Base-by-base conservation (phyloP, 192 early-diverging fungal species). In the Umbelopsis isabellina region DNA sequence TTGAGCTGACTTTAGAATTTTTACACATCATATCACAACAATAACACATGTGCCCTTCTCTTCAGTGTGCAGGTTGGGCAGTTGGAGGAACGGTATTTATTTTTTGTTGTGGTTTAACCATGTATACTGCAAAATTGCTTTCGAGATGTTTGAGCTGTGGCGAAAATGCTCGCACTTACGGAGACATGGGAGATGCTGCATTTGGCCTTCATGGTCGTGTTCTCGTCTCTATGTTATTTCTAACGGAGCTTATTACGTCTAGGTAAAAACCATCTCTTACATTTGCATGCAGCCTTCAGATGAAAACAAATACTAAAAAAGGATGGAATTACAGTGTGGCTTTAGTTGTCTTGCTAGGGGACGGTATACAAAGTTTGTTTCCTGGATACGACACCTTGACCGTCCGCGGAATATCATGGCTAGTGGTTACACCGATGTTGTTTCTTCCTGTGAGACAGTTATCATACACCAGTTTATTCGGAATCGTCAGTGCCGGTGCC, bases 101-200 rank as follows among this genome's bases (percentile, higher is more conserved):
- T 1, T 84, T 79, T 53, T 83, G 81, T 47, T 79, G 78, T 27
- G 69, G 16, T 6, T 66, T 81, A n/a, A 83, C 82, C 7, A 82
- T 78, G 49, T 84, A 84, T 35, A 90, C 90, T 1, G 90, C 89
- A 25, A 88, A 85, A 78, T 44, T 91, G 46, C 70, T 91, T 0
- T 85, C 76, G 3, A 79, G 84, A 72, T 91, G 88, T 74, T 33
- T 79, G 23, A 53, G 70, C 45, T 52, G 70, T 52, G 72, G 79
- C 44, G 66, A 74, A 30, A 65, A 78, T 52, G 68, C 73, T 27
- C 48, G 76, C 22, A 84, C 82, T 15, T 84, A 84, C 68, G 82
- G 76, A 2, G 82, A 83, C 52, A 76, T 83, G 74, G 80, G 82
- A 44, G 67, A 71, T 23, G 46, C 46, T 46, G 72, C 79, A 4